Conservation (phyloP, 2,329 filamentous ascomycete genomes). For the Pseudovirgaria hyperparasitica region DNA sequence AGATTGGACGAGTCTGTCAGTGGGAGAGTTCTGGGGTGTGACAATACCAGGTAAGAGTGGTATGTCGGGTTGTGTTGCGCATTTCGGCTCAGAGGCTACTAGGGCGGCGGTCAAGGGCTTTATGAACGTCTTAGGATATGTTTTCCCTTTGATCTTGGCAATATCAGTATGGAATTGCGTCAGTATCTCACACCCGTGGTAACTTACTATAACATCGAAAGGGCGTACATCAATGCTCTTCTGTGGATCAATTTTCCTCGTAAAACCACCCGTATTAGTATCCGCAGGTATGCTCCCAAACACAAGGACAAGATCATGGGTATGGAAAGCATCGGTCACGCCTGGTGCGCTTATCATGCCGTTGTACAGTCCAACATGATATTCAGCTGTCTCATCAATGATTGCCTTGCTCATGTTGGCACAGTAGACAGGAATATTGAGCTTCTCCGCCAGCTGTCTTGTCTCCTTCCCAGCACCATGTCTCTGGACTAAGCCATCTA, state of each 20-base stretch:
- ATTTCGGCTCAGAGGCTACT: conserved; percentile 10
- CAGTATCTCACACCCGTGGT: background rate
- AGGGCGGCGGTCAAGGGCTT: conserved; percentile 24
- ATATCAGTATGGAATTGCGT: background rate
- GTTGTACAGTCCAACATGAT: conserved; percentile 29
- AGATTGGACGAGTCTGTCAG: conserved; percentile 29
- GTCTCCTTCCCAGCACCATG: conserved; percentile 24
- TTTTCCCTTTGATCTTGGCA: conserved; percentile 16
- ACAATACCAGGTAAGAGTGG: conserved; percentile 16
- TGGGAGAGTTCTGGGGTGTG: conserved; percentile 17
- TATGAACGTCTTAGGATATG: conserved; percentile 20
- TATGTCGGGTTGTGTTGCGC: no score
- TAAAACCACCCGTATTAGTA: conserved; percentile 31
- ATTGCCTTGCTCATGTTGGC: conserved; percentile 31
- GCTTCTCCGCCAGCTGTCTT: conserved; percentile 17
- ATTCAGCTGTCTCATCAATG: conserved; percentile 27
- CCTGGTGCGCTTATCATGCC: conserved; percentile 25
- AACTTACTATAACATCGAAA: conserved; percentile 20
- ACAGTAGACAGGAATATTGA: conserved; percentile 25
- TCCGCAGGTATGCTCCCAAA: conserved; percentile 29
- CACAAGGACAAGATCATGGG: conserved; percentile 24
- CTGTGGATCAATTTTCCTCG: conserved; percentile 17
- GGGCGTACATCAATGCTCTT: conserved; percentile 25
- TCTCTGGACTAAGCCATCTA: conserved; percentile 27
- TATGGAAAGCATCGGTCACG: conserved; percentile 21